phyloP scores from a whole-genome alignment of 495 filamentous ascomycete species.

The Xylaria telfairii region DNA sequence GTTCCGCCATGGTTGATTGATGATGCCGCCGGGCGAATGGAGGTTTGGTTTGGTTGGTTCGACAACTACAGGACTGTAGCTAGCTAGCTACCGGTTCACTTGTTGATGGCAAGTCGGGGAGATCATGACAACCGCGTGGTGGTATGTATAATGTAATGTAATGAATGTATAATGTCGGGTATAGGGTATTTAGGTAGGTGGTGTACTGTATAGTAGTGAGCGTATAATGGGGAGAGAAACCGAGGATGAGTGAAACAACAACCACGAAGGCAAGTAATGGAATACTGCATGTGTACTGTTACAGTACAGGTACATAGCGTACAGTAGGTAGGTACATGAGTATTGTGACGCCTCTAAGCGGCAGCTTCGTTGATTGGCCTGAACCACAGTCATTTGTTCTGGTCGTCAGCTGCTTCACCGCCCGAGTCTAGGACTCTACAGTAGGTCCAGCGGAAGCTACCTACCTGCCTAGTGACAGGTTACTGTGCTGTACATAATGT shows the following conservation, averaged over 20 bases:
- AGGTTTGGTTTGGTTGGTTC: not conserved
- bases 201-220: too few relatives aligned
- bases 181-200: too few relatives aligned
- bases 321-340: not conserved
- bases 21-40: not conserved
- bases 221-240: not conserved
- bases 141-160: too few relatives aligned
- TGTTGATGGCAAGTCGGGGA: not conserved
- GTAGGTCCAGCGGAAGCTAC: not conserved
- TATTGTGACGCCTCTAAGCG: not conserved
- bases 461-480: too few relatives aligned
- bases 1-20: slow-evolving; percentile 53
- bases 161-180: too few relatives aligned
- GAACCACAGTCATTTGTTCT: slow-evolving; percentile 12
- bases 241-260: not conserved
- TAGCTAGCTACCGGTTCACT: slow-evolving; percentile 13
- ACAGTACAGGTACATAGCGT: too few relatives aligned
- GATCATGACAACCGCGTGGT: slow-evolving; percentile 4
- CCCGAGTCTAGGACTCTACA: slow-evolving; percentile 2
- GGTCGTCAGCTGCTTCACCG: slow-evolving; percentile 16
- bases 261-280: not conserved
- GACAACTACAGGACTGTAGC: too few relatives aligned
- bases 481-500: too few relatives aligned
- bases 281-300: too few relatives aligned
- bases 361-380: slow-evolving; percentile 13